Percentiles rank a stretch among this genome's conserved stretches.
These are phyloP conservation scores for Candolleomyces aberdarensis DNA, from an alignment of 768 basidiomycete genomes.

Conservation along the genomic window DNA sequence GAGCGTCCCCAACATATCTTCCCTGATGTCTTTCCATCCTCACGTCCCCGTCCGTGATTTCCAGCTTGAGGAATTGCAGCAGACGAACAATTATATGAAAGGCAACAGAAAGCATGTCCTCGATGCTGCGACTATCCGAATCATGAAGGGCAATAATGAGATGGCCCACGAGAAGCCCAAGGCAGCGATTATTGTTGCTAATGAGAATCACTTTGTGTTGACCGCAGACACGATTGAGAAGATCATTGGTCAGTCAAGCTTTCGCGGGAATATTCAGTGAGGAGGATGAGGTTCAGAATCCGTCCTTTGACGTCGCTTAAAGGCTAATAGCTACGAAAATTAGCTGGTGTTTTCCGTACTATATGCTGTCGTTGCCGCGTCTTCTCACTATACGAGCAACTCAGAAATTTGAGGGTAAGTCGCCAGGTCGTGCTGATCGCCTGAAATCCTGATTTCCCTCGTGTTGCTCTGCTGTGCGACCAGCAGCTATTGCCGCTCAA, in stretches of 20 bases:
- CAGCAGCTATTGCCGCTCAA: too few relatives aligned
- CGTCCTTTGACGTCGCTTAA: constrained; percentile 77
- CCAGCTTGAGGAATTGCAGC: constrained; percentile 86
- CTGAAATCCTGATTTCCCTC: too few relatives aligned
- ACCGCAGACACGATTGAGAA: constrained; percentile 83
- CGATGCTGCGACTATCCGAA: constrained; percentile 93
- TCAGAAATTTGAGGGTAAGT: too few relatives aligned
- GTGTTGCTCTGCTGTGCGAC: too few relatives aligned
- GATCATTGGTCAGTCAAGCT: constrained; percentile 77
- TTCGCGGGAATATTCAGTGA: constrained; percentile 81
- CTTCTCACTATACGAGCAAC: too few relatives aligned
- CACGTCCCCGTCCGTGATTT: neutral
- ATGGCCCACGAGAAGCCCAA: constrained; percentile 77
- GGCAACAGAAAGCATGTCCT: constrained; percentile 82
- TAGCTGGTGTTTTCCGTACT: too few relatives aligned
- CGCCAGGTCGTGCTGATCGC: too few relatives aligned
- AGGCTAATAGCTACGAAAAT: too few relatives aligned
- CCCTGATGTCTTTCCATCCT: too few relatives aligned
- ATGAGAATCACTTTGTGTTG: constrained; percentile 85
- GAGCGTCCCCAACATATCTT: too few relatives aligned
- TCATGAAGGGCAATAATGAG: constrained; percentile 93
- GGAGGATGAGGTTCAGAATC: constrained; percentile 70
- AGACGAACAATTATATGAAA: constrained; percentile 84
- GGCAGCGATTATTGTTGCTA: constrained; percentile 79
- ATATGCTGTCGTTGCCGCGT: too few relatives aligned